Conservation (phyloP, 805 yeast species). For the Candida arabinofermentans region DNA sequence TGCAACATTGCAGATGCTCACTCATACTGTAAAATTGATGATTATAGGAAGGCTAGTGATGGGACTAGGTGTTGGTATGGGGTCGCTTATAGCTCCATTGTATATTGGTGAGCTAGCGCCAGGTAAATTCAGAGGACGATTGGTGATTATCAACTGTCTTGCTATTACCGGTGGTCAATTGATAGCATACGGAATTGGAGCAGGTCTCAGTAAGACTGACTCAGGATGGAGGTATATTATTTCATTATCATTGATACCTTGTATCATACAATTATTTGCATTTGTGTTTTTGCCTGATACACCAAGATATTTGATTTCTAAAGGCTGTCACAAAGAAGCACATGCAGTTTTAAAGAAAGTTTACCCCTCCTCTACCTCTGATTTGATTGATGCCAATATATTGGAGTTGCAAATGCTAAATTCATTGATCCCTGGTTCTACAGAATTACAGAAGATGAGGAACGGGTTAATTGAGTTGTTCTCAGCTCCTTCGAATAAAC, state of each 20-base stretch:
- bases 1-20: slow-evolving; percentile 76
- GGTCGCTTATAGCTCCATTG: slow-evolving; percentile 90
- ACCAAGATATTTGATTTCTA: slow-evolving; percentile 82
- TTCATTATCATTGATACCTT: slow-evolving; percentile 86
- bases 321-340: slow-evolving; percentile 63
- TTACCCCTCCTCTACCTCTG: slow-evolving; percentile 60
- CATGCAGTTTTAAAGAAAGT: slow-evolving; percentile 58
- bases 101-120: slow-evolving; percentile 94
- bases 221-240: slow-evolving; percentile 95
- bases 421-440: slow-evolving; percentile 42
- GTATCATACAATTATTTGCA: slow-evolving; percentile 67
- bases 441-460: slow-evolving; percentile 47
- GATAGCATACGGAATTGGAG: slow-evolving; percentile 90
- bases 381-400: slow-evolving; percentile 61
- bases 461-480: slow-evolving; percentile 63
- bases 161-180: slow-evolving; percentile 95
- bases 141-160: slow-evolving; percentile 82
- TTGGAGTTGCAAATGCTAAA: slow-evolving; percentile 55
- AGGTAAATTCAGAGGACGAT: slow-evolving; percentile 82
- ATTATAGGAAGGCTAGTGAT: slow-evolving; percentile 84
- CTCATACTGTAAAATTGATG: slow-evolving; percentile 86
- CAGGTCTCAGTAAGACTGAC: slow-evolving; percentile 66
- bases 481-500: slow-evolving; percentile 68
- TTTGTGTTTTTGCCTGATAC: slow-evolving; percentile 92
- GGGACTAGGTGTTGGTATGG: slow-evolving; percentile 97